A percentile compares a stretch with the other conserved stretches of the same genome.
These are phyloP conservation scores for Persicaria tinctoria DNA, from an alignment of 148 eudicot genomes.

Conservation along the genomic window DNA sequence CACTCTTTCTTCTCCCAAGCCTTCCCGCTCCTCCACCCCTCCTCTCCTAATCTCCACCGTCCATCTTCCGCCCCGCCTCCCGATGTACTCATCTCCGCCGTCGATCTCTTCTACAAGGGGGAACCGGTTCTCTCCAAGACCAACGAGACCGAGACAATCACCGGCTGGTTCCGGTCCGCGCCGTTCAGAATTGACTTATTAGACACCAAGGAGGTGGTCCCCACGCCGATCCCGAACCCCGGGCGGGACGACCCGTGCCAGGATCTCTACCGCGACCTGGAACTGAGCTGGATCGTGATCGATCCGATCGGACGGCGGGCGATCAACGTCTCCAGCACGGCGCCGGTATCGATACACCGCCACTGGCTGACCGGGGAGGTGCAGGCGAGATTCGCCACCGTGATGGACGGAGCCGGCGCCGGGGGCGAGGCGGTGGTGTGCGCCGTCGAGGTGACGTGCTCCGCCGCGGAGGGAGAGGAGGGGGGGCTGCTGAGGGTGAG, in stretches of 20 bases:
- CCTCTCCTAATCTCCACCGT: constrained; percentile 19
- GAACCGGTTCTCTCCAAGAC: constrained; percentile 39
- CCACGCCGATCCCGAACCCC: constrained; percentile 37
- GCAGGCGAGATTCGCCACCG: constrained; percentile 36
- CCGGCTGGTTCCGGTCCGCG: constrained; percentile 66
- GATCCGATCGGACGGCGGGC: constrained; percentile 33
- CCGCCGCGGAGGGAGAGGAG: constrained; percentile 29
- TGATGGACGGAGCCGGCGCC: constrained; percentile 7
- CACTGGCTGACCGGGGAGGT: constrained; percentile 87
- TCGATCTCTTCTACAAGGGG: constrained; percentile 53
- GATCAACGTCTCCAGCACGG: constrained; percentile 40
- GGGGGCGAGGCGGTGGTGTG: constrained; percentile 34
- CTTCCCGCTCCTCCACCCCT: constrained; percentile 33
- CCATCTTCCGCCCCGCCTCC: constrained; percentile 22
- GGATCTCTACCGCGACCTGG: constrained; percentile 28
- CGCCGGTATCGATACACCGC: constrained; percentile 50
- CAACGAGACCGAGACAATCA: constrained; percentile 49
- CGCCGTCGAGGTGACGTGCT: constrained; percentile 58
- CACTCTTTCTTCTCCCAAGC: constrained; percentile 56
- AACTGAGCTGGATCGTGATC: constrained; percentile 65
- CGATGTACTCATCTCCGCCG: constrained; percentile 57
- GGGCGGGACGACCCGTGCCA: constrained; percentile 40
- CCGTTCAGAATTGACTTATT: constrained; percentile 72
- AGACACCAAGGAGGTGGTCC: constrained; percentile 53
- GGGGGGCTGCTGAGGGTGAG: constrained; percentile 42